Percentiles rank a stretch among this genome's conserved stretches.
Conservation (phyloP, 208 protist species). For the Sergeia podlipaevii region DNA sequence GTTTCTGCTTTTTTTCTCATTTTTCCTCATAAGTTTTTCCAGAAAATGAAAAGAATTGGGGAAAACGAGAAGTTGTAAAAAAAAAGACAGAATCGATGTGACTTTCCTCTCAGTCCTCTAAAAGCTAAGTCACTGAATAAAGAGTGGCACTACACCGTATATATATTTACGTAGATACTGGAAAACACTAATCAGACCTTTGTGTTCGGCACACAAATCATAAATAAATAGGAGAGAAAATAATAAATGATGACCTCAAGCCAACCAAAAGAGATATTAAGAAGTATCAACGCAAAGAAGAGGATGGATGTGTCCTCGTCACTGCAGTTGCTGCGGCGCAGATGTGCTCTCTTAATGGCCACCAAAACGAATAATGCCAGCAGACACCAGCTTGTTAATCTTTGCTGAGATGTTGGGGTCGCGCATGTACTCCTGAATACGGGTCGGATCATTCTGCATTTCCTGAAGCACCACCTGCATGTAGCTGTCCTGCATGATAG, state of each 20-base stretch:
- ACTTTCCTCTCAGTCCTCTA: no score
- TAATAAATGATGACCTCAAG: neutral
- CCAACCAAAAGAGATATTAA: neutral
- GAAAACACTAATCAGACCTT: no score
- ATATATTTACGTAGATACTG: no score
- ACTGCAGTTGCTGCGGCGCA: constrained; percentile 1
- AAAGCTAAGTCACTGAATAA: no score
- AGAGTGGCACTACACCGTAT: no score
- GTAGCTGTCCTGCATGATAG: constrained; percentile 91
- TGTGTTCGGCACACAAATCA: no score
- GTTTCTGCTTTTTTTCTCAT: no score
- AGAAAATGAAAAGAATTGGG: no score
- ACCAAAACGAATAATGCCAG: constrained; percentile 94
- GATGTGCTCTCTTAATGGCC: constrained; percentile 12
- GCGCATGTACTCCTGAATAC: constrained; percentile 91
- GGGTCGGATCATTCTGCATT: constrained; percentile 87
- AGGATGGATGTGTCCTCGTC: neutral
- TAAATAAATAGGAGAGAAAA: constrained; percentile 3
- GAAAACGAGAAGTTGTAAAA: no score
- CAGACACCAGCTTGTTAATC: constrained; percentile 96
- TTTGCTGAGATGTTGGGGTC: constrained; percentile 89
- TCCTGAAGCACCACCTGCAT: constrained; percentile 91
- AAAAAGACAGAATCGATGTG: no score
- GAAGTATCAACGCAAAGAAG: neutral
- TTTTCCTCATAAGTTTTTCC: no score